These are phyloP conservation scores for Ustilago esculenta DNA, from an alignment of 1,284 basidiomycete species.

Conservation along the genomic window DNA sequence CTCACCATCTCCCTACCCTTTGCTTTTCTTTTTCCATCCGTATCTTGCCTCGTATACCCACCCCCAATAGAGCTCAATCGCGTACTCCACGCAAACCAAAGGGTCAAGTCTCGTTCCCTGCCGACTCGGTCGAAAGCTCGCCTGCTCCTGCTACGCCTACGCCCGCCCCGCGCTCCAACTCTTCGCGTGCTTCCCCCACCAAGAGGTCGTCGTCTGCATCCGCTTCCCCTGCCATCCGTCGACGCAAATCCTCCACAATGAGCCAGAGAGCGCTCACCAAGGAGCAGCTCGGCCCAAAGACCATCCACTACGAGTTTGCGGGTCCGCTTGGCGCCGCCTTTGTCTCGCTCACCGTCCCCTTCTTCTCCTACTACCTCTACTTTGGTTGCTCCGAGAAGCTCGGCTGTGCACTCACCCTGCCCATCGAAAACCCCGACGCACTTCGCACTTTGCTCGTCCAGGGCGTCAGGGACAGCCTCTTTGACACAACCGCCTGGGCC, in stretches of 20 bases:
- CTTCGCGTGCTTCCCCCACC: constrained; percentile 21
- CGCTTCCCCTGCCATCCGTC: constrained; percentile 22
- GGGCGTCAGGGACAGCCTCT: constrained; percentile 70
- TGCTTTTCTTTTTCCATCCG: background rate
- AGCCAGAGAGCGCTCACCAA: constrained; percentile 41
- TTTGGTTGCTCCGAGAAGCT: constrained; percentile 81
- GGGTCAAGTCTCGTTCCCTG: constrained; percentile 28
- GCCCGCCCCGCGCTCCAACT: constrained; percentile 26
- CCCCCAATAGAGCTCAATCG: constrained; percentile 32
- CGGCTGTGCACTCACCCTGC: constrained; percentile 56
- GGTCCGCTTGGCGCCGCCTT: constrained; percentile 82
- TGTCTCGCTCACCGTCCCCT: constrained; percentile 79
- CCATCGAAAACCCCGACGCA: constrained; percentile 38
- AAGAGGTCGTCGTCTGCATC: constrained; percentile 16
- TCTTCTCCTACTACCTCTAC: constrained; percentile 80
- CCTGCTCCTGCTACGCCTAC: constrained; percentile 39
- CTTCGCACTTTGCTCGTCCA: constrained; percentile 29
- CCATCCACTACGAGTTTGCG: constrained; percentile 80
- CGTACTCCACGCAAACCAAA: constrained; percentile 33
- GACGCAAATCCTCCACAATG: constrained; percentile 42
- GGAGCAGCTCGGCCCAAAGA: constrained; percentile 68
- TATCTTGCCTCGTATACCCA: background rate
- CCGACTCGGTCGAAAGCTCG: constrained; percentile 35
- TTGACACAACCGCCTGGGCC: constrained; percentile 79
- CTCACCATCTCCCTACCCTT: background rate